Percentiles rank a stretch among this genome's conserved stretches.
These are phyloP conservation scores for Combretum micranthum DNA, from an alignment of 345 rosid species.

Conservation along the genomic window DNA sequence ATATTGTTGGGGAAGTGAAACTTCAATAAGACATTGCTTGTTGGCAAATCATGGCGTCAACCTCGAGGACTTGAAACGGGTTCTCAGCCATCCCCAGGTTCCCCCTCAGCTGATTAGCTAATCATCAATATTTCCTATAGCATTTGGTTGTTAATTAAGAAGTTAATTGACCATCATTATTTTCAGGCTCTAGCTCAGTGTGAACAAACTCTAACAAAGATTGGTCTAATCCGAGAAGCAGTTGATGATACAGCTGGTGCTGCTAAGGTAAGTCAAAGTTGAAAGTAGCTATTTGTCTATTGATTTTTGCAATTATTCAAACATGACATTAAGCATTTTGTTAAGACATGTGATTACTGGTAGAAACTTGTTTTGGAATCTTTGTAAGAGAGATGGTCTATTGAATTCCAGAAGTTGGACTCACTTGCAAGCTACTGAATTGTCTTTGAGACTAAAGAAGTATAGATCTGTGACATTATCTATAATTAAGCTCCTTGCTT, in stretches of 20 bases:
- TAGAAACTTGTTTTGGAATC: too few relatives aligned
- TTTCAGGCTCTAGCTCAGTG: slow-evolving; percentile 96
- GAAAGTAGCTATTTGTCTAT: background rate
- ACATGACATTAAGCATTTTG: slow-evolving; percentile 1
- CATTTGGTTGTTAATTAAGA: background rate
- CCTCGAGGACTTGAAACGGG: slow-evolving; percentile 72
- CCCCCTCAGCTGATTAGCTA: too few relatives aligned
- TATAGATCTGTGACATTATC: too few relatives aligned
- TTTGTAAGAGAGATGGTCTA: too few relatives aligned
- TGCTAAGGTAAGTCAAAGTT: slow-evolving; percentile 56
- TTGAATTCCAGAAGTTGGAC: too few relatives aligned
- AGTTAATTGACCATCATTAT: background rate
- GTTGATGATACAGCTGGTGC: slow-evolving; percentile 98
- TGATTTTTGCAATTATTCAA: background rate
- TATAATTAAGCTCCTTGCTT: too few relatives aligned
- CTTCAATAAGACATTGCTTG: slow-evolving; percentile 85
- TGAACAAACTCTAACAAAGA: slow-evolving; percentile 72
- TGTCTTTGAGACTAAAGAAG: too few relatives aligned
- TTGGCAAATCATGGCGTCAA: slow-evolving; percentile 83
- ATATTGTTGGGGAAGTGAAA: slow-evolving; percentile 96
- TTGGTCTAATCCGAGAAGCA: slow-evolving; percentile 86
- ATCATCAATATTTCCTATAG: background rate
- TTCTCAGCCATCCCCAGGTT: slow-evolving; percentile 98
- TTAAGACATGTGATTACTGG: background rate
- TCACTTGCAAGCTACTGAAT: too few relatives aligned